phyloP scores from a whole-genome alignment of 805 yeast species.

The Wickerhamomyces mucosus region DNA sequence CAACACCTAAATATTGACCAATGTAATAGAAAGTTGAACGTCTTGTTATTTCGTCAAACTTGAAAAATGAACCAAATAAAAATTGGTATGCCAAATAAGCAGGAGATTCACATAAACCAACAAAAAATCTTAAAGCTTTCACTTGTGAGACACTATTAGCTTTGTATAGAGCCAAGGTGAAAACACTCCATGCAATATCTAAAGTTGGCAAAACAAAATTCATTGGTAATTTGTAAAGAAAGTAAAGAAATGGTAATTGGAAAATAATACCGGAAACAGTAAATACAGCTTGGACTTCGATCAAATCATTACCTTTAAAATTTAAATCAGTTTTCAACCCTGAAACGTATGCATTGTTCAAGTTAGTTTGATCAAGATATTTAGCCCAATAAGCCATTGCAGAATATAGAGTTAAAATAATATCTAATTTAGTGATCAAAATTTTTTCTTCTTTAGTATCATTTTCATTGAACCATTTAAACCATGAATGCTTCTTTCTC shows the following conservation, averaged over 20 bases:
- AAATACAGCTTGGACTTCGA: constrained; percentile 48
- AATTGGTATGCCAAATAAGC: constrained; percentile 55
- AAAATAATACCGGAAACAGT: constrained; percentile 50
- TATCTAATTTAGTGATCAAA: constrained; percentile 44
- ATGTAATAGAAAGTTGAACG: constrained; percentile 54
- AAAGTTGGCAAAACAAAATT: constrained; percentile 24
- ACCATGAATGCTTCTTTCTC: constrained; percentile 7
- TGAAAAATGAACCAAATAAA: constrained; percentile 49
- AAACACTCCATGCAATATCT: constrained; percentile 43
- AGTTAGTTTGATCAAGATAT: constrained; percentile 49
- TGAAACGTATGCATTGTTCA: constrained; percentile 54
- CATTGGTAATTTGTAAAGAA: constrained; percentile 44
- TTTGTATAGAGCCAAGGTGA: constrained; percentile 48
- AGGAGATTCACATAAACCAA: constrained; percentile 66
- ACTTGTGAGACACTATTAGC: constrained; percentile 41
- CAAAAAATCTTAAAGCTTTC: constrained; percentile 53
- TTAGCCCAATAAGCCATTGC: constrained; percentile 28
- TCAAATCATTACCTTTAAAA: constrained; percentile 52
- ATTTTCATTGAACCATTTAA: constrained; percentile 8
- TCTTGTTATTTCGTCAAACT: constrained; percentile 46
- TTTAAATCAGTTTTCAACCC: constrained; percentile 49
- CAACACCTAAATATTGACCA: constrained; percentile 54
- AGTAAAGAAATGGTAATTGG: constrained; percentile 53
- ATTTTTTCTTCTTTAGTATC: constrained; percentile 30
- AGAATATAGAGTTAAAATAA: constrained; percentile 32